Evolutionary conservation across 768 basidiomycete species (phyloP), one percentile per base, ranked within the genome.

Genomic region (Rhizopogon sp.): DNA sequence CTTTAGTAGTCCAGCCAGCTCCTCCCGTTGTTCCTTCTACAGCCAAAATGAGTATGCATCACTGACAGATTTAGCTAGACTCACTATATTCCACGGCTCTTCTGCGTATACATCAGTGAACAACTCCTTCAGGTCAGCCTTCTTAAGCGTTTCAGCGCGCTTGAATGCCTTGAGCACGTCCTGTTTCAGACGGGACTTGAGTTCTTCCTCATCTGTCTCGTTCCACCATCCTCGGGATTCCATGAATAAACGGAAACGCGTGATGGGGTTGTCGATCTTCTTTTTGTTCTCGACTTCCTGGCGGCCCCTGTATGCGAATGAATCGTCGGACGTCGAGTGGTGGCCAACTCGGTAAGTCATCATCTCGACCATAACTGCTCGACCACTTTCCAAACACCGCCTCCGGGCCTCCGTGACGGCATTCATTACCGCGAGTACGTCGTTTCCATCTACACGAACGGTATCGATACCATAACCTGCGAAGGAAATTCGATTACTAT

Each of bases 321-420:
- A 95, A 69, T 98, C 94, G 63, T 98, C 95, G 9, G 94, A 96
- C 0, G 91, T 95, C 16, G 90, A 93, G 66, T 95, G 93, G 66
- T 98, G 93, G n/a, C 93, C 89, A 11, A 97, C 87, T 28, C 93
- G 83, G 65, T 96, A 96, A 7, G 87, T 88, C 92, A 95, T 95
- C 6, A 91, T 88, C 70, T 94, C 92, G 45, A 93, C 77, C 10
- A 94, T 73, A 0, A 94, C 90, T 17, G 90, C 91, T 37, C 91
- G 83, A 9, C 88, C 83, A 56, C 87, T 83, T 62, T 89, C 84
- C 29, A 92, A 76, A 66, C 88, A 90, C 45, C 84, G 76, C 55
- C 73, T 73, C 44, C 90, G 73, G 7, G 85, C 90, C 63, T 90
- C 90, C 55, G 79, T 80, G 14, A 89, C 82, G 3, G 86, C 89